Conservation (phyloP, 1,139 yeast genomes). For the Candida glucosophila region DNA sequence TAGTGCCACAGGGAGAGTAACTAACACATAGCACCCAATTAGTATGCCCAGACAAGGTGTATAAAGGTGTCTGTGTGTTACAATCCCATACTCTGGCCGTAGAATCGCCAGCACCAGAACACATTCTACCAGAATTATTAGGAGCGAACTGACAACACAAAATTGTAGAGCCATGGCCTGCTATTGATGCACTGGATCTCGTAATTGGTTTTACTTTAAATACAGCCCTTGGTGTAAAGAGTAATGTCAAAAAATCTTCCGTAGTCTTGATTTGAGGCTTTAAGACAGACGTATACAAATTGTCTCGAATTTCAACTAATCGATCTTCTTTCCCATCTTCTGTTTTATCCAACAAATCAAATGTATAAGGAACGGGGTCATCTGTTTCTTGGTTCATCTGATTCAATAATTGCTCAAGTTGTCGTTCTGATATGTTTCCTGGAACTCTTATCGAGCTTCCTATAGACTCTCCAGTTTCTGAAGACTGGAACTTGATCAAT, state of each 20-base stretch:
- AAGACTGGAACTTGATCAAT: slow-evolving; percentile 80
- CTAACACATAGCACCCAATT: slow-evolving; percentile 95
- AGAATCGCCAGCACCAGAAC: slow-evolving; percentile 94
- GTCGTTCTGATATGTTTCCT: slow-evolving; percentile 77
- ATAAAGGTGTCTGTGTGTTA: slow-evolving; percentile 84
- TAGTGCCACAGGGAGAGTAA: slow-evolving; percentile 88
- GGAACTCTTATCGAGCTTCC: slow-evolving; percentile 91
- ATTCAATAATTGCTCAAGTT: slow-evolving; percentile 79
- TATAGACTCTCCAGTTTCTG: slow-evolving; percentile 84
- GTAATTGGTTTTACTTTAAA: slow-evolving; percentile 91
- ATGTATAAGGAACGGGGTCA: slow-evolving; percentile 87
- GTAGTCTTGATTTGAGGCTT: slow-evolving; percentile 85
- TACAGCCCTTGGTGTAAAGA: slow-evolving; percentile 91
- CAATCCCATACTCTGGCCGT: slow-evolving; percentile 98
- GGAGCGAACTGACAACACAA: slow-evolving; percentile 93
- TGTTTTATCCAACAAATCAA: slow-evolving; percentile 50
- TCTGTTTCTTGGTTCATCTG: slow-evolving; percentile 58
- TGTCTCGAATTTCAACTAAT: slow-evolving; percentile 66
- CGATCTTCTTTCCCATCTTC: slow-evolving; percentile 29
- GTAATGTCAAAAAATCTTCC: slow-evolving; percentile 85
- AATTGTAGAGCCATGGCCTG: slow-evolving; percentile 94
- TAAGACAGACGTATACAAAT: slow-evolving; percentile 68
- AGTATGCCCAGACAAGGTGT: slow-evolving; percentile 73
- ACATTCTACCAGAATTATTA: slow-evolving; percentile 74
- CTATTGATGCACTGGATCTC: slow-evolving; percentile 82